Percentiles rank a stretch among this genome's conserved stretches.
Conservation (phyloP, 208 protist species). For the Wallacemonas sp. region DNA sequence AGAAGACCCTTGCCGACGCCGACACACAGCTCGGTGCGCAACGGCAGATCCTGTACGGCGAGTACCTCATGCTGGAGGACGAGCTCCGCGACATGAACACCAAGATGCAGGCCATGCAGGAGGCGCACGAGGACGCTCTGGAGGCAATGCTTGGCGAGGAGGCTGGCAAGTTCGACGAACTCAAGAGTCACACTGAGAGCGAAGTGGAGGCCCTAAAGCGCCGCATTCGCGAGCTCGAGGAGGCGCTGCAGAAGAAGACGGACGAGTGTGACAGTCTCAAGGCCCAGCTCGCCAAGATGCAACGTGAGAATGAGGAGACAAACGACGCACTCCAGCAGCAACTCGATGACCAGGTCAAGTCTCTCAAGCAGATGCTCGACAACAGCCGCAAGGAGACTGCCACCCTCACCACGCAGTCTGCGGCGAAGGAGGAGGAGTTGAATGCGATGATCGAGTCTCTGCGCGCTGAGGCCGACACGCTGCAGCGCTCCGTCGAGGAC, state of each 20-base stretch:
- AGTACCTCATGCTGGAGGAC: conserved; percentile 65
- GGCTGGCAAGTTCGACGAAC: conserved; percentile 33
- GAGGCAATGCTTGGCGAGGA: conserved; percentile 66
- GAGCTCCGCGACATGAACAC: conserved; percentile 61
- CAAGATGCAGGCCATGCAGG: conserved; percentile 74
- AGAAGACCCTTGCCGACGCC: conserved; percentile 59
- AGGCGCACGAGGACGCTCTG: conserved; percentile 70
- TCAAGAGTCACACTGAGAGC: conserved; percentile 29
- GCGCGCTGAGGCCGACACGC: not conserved
- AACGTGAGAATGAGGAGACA: conserved; percentile 12
- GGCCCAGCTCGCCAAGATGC: conserved; percentile 15
- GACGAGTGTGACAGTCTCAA: conserved; percentile 27
- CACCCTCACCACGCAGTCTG: not conserved
- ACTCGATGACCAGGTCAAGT: conserved; percentile 12
- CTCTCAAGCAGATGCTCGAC: conserved; percentile 14
- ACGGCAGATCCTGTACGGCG: conserved; percentile 67
- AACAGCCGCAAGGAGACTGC: conserved; percentile 10
- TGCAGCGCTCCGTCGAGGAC: not conserved
- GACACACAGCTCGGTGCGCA: conserved; percentile 61
- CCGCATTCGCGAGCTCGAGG: conserved; percentile 16
- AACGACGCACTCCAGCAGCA: conserved; percentile 14
- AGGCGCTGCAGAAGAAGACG: conserved; percentile 22
- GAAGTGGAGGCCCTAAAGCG: conserved; percentile 8
- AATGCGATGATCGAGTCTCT: not conserved
- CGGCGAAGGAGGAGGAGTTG: not conserved